Base-by-base conservation (phyloP, 2,329 filamentous ascomycete species). In the Coniochaeta prunicola region DNA sequence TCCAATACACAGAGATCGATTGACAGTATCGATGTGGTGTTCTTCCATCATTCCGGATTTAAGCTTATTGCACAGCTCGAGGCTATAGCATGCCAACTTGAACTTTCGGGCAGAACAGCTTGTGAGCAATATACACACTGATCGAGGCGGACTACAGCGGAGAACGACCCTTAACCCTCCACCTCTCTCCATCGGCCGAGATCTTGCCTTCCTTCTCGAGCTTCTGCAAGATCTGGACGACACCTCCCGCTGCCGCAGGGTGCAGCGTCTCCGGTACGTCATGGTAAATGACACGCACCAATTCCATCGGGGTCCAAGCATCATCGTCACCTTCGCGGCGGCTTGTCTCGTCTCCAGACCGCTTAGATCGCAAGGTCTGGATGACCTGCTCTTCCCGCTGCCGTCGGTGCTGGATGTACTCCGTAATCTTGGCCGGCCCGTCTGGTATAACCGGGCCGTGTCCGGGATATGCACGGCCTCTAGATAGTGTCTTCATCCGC, bases 201-300 rank as follows among this genome's bases (percentile, higher is more conserved):
- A 89, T 89, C 68, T 80, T 88, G 2, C 87, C 90, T 66, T 97
- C 94, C 13, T 73, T 76, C 70, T 85, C 76, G 64, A 99, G 75
- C 77, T 97, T 97, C 59, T 79, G 74, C 63, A 99, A 72, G 58
- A 97, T 89, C 75, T 93, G 89, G 62, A 87, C 61, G 7, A 97
- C 78, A 1, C 92, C 92, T 42, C 81, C 80, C 62, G 90, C 85
- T 0, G 94, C 94, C 9, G 92, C 87, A 12, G 80, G 69, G 72
- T 92, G 89, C 64, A 97, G 76, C 66, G 80, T 84, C 70, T 89
- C 85, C 0, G 90, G 87, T 24, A 96, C 87, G 66, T 91, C 86
- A 57, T 80, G 81, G 71, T 99, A 99, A 34, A 99, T 91, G 33
- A 89, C 77, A 72, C 89, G 90, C n/a, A 97, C 93, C 63, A 97